These are phyloP conservation scores for Bruguiera parviflora DNA, from an alignment of 345 rosid genomes.

Conservation along the genomic window DNA sequence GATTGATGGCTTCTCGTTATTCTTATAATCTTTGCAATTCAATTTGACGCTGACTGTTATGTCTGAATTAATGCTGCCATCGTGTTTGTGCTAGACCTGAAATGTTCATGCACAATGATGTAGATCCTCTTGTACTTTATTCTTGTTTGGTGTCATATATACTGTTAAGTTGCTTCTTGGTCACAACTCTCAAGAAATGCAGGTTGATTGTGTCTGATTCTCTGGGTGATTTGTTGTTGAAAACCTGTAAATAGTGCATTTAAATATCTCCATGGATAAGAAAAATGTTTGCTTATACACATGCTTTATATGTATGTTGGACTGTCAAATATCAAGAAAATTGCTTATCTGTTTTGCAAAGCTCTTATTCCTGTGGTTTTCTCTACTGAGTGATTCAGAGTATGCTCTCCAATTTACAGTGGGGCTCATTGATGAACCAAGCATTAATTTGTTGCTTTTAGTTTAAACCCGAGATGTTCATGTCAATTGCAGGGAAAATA, in stretches of 20 bases:
- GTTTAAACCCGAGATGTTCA: conserved; percentile 6
- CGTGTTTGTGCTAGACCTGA: background rate
- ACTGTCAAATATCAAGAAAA: too few species aligned
- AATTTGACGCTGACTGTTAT: too few species aligned
- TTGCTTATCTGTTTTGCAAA: background rate
- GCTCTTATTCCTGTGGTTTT: background rate
- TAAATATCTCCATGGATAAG: too few species aligned
- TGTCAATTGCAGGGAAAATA: conserved; percentile 62
- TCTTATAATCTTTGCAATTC: background rate
- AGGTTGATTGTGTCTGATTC: background rate
- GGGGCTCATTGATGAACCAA: background rate
- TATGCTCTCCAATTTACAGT: background rate
- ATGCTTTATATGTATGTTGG: too few species aligned
- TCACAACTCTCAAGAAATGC: background rate
- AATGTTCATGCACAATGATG: background rate
- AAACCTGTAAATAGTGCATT: too few species aligned
- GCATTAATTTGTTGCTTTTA: background rate
- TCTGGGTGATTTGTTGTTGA: background rate
- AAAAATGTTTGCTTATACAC: too few species aligned
- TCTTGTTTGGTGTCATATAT: background rate
- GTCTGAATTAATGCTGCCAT: background rate
- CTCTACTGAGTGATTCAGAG: background rate
- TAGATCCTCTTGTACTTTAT: background rate
- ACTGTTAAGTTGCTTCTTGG: background rate
- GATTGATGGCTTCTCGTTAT: background rate